Evolutionary conservation across 2,329 filamentous ascomycete species (phyloP).

Genomic region (Chlorencoelia australis): DNA sequence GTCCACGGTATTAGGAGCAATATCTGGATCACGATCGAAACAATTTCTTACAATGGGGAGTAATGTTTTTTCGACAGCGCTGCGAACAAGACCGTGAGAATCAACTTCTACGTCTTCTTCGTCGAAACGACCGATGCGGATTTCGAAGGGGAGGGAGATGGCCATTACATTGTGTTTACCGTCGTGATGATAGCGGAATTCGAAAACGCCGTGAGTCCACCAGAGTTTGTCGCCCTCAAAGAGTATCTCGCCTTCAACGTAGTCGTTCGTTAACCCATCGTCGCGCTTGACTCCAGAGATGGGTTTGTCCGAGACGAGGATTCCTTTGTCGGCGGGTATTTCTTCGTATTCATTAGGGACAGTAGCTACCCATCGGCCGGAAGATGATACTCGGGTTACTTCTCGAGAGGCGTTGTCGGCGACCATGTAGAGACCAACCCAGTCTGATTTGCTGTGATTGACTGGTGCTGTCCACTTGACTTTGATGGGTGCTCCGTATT

Average conservation of each 20-base stretch:
- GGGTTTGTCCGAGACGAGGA: constrained; percentile 58
- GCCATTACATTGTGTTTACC: constrained; percentile 90
- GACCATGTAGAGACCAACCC: constrained; percentile 94
- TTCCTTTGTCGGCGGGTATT: constrained; percentile 63
- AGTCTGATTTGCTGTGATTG: constrained; percentile 83
- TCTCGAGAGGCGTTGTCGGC: constrained; percentile 86
- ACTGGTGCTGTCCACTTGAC: constrained; percentile 85
- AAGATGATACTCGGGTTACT: constrained; percentile 70
- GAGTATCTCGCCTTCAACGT: constrained; percentile 69
- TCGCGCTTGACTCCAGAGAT: constrained; percentile 34
- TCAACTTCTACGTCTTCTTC: constrained; percentile 56
- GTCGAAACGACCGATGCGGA: constrained; percentile 72
- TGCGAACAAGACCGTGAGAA: constrained; percentile 50
- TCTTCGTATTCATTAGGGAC: constrained; percentile 69
- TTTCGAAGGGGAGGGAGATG: constrained; percentile 86
- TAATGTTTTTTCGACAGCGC: constrained; percentile 65
- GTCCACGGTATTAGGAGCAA: constrained; percentile 69
- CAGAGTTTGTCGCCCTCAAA: constrained; percentile 91
- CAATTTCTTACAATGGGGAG: constrained; percentile 84
- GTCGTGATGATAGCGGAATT: constrained; percentile 94
- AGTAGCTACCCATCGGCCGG: constrained; percentile 82
- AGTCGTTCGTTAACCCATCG: constrained; percentile 43
- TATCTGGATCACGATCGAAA: constrained; percentile 82
- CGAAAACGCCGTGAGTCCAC: constrained; percentile 95
- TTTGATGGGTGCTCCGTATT: constrained; percentile 83